phyloP scores from a whole-genome alignment of 1,284 basidiomycete species.

The Ceratobasidium sp. region DNA sequence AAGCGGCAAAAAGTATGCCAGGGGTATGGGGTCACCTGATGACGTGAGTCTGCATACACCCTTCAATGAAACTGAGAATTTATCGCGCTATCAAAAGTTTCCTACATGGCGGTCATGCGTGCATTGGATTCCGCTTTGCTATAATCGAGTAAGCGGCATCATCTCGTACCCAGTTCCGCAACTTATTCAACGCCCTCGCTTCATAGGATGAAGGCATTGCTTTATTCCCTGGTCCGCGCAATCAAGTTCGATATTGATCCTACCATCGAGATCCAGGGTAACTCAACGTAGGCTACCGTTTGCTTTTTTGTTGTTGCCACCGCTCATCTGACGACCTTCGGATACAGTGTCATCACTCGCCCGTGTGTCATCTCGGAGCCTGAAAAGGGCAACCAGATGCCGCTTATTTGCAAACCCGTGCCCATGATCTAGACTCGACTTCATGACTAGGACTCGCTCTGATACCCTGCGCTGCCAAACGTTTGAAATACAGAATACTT shows the following conservation, averaged over 20 bases:
- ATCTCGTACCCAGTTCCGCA: neutral
- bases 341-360: slow-evolving; percentile 40
- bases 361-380: slow-evolving; percentile 39
- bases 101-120: slow-evolving; percentile 37
- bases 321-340: neutral
- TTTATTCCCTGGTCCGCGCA: slow-evolving; percentile 51
- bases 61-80: slow-evolving; percentile 44
- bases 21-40: slow-evolving; percentile 72
- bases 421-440: neutral
- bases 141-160: slow-evolving; percentile 41
- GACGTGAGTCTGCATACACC: slow-evolving; percentile 58
- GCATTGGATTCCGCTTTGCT: slow-evolving; percentile 46
- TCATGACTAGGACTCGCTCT: neutral
- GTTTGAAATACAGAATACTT: neutral
- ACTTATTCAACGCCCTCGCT: neutral
- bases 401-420: slow-evolving; percentile 42
- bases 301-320: neutral
- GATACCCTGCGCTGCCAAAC: neutral
- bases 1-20: slow-evolving; percentile 63
- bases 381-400: slow-evolving; percentile 46
- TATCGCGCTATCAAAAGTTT: neutral
- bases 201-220: slow-evolving; percentile 53
- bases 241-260: slow-evolving; percentile 51
- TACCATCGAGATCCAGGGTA: slow-evolving; percentile 27
- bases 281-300: slow-evolving; percentile 17